Conservation (phyloP, 306 rosid genomes). For the Cicer arietinum region DNA sequence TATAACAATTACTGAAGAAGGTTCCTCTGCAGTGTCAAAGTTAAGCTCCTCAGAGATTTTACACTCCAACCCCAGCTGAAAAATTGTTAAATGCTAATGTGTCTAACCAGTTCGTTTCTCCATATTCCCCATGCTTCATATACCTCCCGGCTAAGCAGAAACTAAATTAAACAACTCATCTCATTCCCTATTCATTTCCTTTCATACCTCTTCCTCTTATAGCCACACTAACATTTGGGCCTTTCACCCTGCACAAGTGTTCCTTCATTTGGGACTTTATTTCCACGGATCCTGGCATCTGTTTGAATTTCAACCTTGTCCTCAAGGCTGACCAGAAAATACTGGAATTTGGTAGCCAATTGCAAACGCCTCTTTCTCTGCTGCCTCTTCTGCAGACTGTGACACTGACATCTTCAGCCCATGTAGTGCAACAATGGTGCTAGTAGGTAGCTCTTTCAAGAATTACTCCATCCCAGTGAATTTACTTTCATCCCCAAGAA, state of each 20-base stretch:
- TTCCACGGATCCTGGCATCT: background rate
- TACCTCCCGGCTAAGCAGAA: background rate
- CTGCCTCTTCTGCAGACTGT: background rate
- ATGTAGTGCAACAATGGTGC: background rate
- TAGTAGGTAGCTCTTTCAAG: background rate
- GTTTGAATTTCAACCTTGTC: conserved; percentile 12
- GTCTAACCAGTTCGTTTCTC: background rate
- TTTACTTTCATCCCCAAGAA: background rate
- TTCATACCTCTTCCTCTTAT: background rate
- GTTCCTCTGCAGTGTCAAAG: background rate
- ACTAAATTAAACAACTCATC: background rate
- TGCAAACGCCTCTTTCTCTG: background rate
- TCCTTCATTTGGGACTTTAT: background rate
- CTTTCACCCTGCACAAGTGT: conserved; percentile 1
- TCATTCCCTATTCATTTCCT: background rate
- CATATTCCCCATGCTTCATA: background rate
- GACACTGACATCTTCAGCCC: background rate
- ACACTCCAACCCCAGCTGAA: background rate
- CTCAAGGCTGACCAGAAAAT: background rate
- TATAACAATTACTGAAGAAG: background rate
- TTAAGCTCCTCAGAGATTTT: background rate
- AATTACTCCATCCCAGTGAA: background rate
- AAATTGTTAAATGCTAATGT: background rate
- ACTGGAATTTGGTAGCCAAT: background rate
- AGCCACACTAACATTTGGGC: background rate